These are phyloP conservation scores for Cyberlindnera euphorbiae DNA, from an alignment of 805 yeast genomes.

Conservation along the genomic window DNA sequence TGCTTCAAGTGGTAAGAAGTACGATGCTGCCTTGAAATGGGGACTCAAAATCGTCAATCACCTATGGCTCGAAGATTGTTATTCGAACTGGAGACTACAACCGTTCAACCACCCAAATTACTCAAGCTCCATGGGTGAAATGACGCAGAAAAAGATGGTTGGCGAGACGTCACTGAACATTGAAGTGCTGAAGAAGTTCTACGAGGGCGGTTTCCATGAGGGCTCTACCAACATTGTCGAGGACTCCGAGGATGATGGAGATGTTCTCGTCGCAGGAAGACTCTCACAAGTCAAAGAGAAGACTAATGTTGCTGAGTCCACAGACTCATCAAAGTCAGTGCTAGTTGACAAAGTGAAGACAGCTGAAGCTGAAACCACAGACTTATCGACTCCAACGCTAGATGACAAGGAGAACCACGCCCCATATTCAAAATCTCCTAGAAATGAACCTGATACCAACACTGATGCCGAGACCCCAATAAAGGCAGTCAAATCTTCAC, in stretches of 20 bases:
- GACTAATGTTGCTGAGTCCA: neutral
- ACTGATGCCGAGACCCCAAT: no score
- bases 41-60: conserved; percentile 62
- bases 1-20: conserved; percentile 66
- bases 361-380: no score
- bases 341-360: no score
- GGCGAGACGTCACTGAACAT: conserved; percentile 47
- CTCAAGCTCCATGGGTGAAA: conserved; percentile 15
- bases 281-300: neutral
- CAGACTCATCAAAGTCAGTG: neutral
- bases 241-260: conserved; percentile 23
- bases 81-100: conserved; percentile 51
- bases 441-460: no score
- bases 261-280: neutral
- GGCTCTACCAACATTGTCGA: conserved; percentile 17
- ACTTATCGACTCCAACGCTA: no score
- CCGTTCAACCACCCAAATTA: conserved; percentile 44
- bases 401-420: no score
- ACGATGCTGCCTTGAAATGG: conserved; percentile 72
- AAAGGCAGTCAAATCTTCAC: no score
- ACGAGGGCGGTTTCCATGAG: conserved; percentile 31
- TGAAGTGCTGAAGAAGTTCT: conserved; percentile 33
- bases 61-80: conserved; percentile 85
- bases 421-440: no score
- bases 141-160: conserved; percentile 38